These are phyloP conservation scores for Urochloa ruziziensis DNA, from an alignment of 176 grass and related monocot species.

Conservation along the genomic window DNA sequence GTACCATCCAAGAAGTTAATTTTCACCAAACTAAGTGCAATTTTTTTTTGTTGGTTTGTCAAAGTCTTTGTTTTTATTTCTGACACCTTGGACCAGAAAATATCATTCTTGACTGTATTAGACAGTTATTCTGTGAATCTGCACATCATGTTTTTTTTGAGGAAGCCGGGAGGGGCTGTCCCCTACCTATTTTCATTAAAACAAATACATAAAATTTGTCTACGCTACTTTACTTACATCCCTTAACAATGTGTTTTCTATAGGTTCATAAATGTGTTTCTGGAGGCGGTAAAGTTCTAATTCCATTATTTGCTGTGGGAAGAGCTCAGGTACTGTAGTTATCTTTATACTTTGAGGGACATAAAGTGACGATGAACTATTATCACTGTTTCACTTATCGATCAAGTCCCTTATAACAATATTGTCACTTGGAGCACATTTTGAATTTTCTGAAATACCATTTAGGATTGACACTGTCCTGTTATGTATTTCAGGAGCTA, in stretches of 20 bases:
- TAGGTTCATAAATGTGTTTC: slow-evolving; percentile 91
- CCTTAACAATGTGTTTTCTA: not conserved
- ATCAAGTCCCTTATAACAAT: not conserved
- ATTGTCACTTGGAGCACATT: not conserved
- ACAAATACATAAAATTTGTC: not conserved
- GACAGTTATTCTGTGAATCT: not conserved
- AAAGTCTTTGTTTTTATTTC: not conserved
- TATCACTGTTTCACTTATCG: slow-evolving; percentile 3
- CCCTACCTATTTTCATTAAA: not conserved
- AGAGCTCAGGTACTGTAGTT: slow-evolving; percentile 76
- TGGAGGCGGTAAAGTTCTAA: slow-evolving; percentile 92
- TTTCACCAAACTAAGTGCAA: not conserved
- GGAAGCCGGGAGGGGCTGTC: not conserved
- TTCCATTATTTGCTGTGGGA: slow-evolving; percentile 94
- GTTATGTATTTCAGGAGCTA: slow-evolving; percentile 63
- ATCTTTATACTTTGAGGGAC: not conserved
- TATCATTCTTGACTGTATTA: not conserved
- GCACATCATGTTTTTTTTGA: not conserved
- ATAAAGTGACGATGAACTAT: not conserved
- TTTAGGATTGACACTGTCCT: slow-evolving; percentile 2
- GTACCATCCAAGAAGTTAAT: not conserved
- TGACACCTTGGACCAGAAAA: not conserved
- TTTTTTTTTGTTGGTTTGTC: not conserved
- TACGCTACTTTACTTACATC: not conserved
- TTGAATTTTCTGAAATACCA: not conserved